These are phyloP conservation scores for Clarireedia paspali DNA, from an alignment of 2,329 filamentous ascomycete genomes.

Conservation along the genomic window DNA sequence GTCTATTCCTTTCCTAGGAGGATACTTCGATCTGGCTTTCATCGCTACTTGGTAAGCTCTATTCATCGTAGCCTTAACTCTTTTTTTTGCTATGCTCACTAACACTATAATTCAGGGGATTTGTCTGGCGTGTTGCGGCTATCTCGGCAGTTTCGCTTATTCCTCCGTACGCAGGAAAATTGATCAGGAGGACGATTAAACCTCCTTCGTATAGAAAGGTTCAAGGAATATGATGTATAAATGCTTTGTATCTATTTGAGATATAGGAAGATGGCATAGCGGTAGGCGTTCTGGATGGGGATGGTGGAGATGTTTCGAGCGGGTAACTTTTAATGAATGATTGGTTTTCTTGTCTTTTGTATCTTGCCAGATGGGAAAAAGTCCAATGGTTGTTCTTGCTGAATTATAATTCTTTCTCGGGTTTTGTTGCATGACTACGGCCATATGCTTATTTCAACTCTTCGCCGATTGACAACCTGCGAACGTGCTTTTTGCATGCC, in stretches of 20 bases:
- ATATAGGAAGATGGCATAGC: background rate
- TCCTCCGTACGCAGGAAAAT: conserved; percentile 80
- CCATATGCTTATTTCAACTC: too few relatives aligned
- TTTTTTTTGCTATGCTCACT: background rate
- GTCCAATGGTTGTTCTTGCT: too few relatives aligned
- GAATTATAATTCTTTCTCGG: too few relatives aligned
- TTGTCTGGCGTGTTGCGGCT: conserved; percentile 79
- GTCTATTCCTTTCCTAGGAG: conserved; percentile 75
- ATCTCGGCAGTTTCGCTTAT: conserved; percentile 75
- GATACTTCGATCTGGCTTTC: conserved; percentile 83
- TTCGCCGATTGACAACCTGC: too few relatives aligned
- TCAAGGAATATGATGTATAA: conserved; percentile 45
- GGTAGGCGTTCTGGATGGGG: background rate
- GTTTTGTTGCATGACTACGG: too few relatives aligned
- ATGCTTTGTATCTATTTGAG: too few relatives aligned
- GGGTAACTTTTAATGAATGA: background rate
- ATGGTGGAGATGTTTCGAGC: background rate
- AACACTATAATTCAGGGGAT: conserved; percentile 49
- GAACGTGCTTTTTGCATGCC: too few relatives aligned
- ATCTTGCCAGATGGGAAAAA: too few relatives aligned
- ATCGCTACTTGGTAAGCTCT: conserved; percentile 57
- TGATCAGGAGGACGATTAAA: conserved; percentile 76
- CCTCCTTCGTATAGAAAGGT: conserved; percentile 96
- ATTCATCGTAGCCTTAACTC: background rate
- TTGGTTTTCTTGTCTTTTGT: background rate